Percentiles rank a stretch among this genome's conserved stretches.
phyloP scores from a whole-genome alignment of 257 asterid genomes.

The Datura wrightii region DNA sequence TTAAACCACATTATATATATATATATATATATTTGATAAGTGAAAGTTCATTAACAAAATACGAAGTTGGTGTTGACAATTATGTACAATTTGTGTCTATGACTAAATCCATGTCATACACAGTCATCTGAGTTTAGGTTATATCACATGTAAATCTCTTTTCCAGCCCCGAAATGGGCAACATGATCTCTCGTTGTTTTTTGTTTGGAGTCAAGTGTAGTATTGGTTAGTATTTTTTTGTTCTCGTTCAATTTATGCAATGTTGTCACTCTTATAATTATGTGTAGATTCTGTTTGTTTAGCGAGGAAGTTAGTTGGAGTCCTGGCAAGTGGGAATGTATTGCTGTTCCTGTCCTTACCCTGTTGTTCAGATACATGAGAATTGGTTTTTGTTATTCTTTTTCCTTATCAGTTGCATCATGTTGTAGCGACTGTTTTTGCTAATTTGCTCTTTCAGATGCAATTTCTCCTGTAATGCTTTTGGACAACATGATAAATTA shows the following conservation, averaged over 20 bases:
- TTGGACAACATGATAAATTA: neutral
- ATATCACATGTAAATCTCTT: constrained; percentile 7
- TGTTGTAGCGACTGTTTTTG: constrained; percentile 27
- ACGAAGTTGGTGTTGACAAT: neutral
- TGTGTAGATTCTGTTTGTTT: constrained; percentile 21
- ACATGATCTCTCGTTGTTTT: neutral
- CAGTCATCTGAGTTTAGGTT: neutral
- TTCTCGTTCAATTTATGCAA: neutral
- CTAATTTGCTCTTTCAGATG: constrained; percentile 5
- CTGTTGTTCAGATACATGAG: constrained; percentile 8
- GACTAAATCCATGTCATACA: neutral
- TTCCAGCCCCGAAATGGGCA: neutral
- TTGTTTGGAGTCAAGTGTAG: neutral
- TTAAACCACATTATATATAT: neutral
- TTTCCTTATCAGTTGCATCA: neutral
- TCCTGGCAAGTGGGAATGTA: neutral
- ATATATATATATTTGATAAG: neutral
- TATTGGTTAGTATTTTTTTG: neutral
- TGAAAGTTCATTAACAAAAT: neutral
- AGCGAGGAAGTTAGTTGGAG: neutral
- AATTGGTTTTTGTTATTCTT: neutral
- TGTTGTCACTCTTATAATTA: neutral
- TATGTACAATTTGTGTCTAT: neutral
- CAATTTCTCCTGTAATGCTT: constrained; percentile 19
- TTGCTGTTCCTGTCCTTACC: constrained; percentile 9